Conservation (phyloP, 2,329 filamentous ascomycete genomes). For the Penicillium glabrum region DNA sequence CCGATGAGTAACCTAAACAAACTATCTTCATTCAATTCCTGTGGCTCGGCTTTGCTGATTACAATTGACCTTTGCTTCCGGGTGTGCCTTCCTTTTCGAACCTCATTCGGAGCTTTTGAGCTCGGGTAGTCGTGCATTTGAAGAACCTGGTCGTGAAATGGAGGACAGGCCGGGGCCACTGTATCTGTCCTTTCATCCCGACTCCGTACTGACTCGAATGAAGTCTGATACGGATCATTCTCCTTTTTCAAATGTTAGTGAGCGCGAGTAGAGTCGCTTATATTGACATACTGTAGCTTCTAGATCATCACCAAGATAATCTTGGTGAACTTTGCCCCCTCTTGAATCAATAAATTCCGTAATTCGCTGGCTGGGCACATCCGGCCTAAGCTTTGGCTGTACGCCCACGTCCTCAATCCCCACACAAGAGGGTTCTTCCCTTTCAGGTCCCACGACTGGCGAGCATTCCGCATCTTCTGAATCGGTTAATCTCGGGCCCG, state of each 20-base stretch:
- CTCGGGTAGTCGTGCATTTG: neutral
- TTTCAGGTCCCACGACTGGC: no score
- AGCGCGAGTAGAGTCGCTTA: neutral
- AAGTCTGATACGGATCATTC: neutral
- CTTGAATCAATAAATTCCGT: neutral
- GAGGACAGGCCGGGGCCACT: neutral
- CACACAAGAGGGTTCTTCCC: neutral
- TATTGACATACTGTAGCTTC: neutral
- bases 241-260: neutral
- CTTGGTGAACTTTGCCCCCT: neutral
- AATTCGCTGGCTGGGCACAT: neutral
- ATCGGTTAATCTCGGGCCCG: neutral
- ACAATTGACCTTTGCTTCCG: neutral
- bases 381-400: neutral
- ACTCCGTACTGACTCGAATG: neutral
- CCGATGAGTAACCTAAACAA: constrained; percentile 37
- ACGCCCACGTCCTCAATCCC: neutral
- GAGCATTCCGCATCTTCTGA: neutral
- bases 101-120: neutral
- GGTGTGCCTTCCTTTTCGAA: neutral
- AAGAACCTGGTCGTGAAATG: neutral
- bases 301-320: neutral
- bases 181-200: neutral
- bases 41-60: neutral
- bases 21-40: constrained; percentile 32